phyloP scores from a whole-genome alignment of 2,329 filamentous ascomycete species.

The Trichoderma sp. region DNA sequence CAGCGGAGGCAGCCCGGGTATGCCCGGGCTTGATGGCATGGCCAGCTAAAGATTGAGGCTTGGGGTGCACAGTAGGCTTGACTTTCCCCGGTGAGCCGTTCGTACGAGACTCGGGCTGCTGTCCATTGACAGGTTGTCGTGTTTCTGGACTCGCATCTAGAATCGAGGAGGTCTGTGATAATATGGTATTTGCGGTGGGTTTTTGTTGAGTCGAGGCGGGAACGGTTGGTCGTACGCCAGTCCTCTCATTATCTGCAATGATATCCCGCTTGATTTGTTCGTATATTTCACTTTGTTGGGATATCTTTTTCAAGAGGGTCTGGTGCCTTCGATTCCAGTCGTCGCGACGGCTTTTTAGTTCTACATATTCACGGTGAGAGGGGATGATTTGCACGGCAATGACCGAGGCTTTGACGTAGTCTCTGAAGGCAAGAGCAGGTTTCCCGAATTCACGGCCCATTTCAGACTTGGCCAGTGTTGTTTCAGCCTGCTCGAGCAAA shows the following conservation, averaged over 20 bases:
- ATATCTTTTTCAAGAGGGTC: slow-evolving; percentile 53
- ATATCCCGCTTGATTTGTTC: slow-evolving; percentile 61
- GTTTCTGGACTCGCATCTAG: background rate
- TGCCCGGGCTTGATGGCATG: slow-evolving; percentile 47
- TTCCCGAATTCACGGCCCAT: slow-evolving; percentile 63
- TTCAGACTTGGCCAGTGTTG: slow-evolving; percentile 60
- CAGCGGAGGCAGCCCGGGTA: slow-evolving; percentile 31
- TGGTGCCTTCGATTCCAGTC: slow-evolving; percentile 52
- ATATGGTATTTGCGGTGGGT: slow-evolving; percentile 20
- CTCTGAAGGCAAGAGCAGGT: slow-evolving; percentile 74
- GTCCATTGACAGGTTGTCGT: background rate
- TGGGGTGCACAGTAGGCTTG: slow-evolving; percentile 61
- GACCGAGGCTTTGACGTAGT: slow-evolving; percentile 80
- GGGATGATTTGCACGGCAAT: slow-evolving; percentile 77
- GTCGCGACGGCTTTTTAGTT: slow-evolving; percentile 57
- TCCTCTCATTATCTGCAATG: slow-evolving; percentile 63
- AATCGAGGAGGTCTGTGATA: slow-evolving; percentile 7
- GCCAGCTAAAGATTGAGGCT: slow-evolving; percentile 67
- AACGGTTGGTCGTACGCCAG: slow-evolving; percentile 54
- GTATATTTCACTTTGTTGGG: slow-evolving; percentile 50
- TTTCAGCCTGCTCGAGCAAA: slow-evolving; percentile 55
- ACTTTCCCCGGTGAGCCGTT: slow-evolving; percentile 34
- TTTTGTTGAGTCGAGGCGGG: slow-evolving; percentile 22
- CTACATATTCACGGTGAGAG: slow-evolving; percentile 71
- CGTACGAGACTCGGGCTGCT: slow-evolving; percentile 10